Percentiles rank a stretch among this genome's conserved stretches.
These are phyloP conservation scores for Nicotiana obtusifolia DNA, from an alignment of 257 asterid species.

Conservation along the genomic window DNA sequence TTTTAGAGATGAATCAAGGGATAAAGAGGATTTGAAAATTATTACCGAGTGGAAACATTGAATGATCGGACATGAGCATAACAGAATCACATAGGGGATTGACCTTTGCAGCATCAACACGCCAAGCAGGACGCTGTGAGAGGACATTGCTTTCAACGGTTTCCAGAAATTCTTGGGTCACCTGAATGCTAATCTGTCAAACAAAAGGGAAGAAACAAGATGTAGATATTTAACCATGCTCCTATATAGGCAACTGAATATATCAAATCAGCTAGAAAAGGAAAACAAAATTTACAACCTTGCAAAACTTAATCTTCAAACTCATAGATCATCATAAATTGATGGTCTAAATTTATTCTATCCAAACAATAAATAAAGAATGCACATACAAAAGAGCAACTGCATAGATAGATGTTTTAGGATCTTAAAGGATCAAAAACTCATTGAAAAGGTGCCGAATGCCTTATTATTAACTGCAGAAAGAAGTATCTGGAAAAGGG, in stretches of 20 bases:
- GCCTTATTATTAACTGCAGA: background rate
- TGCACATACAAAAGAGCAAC: background rate
- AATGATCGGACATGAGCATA: conserved; percentile 81
- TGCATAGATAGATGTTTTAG: background rate
- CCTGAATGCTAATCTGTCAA: conserved; percentile 57
- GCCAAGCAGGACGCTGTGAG: conserved; percentile 76
- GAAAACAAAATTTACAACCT: background rate
- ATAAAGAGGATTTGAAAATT: background rate
- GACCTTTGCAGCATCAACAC: conserved; percentile 81
- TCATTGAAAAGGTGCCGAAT: background rate
- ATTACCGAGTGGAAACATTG: conserved; percentile 77
- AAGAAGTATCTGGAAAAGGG: background rate
- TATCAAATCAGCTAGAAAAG: conserved; percentile 7
- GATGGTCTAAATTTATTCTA: background rate
- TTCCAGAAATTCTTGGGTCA: conserved; percentile 79
- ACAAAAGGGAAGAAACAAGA: background rate
- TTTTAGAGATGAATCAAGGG: background rate
- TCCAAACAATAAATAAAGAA: background rate
- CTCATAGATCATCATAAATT: background rate
- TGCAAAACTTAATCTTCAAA: background rate
- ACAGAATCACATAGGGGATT: conserved; percentile 64
- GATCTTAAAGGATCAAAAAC: background rate
- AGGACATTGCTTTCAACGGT: conserved; percentile 71
- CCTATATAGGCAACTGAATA: background rate
- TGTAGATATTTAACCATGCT: background rate